Evolutionary conservation across 768 basidiomycete species (phyloP), one percentile per base, ranked within the genome.

Genomic region (Cytidiella melzeri): DNA sequence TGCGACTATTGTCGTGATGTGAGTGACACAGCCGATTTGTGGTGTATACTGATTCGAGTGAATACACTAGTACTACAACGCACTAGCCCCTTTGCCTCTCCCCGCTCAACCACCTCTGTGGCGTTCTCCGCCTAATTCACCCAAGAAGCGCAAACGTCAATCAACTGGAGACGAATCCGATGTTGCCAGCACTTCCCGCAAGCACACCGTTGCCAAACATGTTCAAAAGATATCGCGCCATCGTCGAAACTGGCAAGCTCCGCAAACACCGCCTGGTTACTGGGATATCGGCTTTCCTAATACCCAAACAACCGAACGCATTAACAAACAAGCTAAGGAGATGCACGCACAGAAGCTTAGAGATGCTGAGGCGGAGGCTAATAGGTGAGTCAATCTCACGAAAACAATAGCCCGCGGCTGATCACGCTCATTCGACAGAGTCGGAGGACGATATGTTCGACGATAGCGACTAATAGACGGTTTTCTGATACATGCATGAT

Each of bases 201-300:
- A 67, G 59, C 52, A 74, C 66, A 59, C 56, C 1, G 62, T 68
- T 39, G 67, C 68, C 11, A 67, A 72, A n/a, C 89, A 87, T 61
- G 81, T 79, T 65, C 75, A 86, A 53, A 67, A 72, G 5, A 83
- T 90, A 43, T 89, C 85, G 30, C 73, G 83, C 25, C 87, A 90
- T 63, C 74, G 85, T 13, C 74, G 81, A 51, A 74, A 81, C 18
- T 91, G 86, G 87, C 73, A 72, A 24, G 73, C 80, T 41, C 73
- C 82, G 1, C 75, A 72, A 43, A 92, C 90, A 1, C 93, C 93
- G 10, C 91, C 90, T 1, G 82, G 80, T 13, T 95, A 89, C 66
- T 94, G 92, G 89, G 74, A 84, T 48, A 92, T 94, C 50, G 91
- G 87, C 1, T 94, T 97, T 62, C 93, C 93, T 1, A 72, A 74